phyloP scores from a whole-genome alignment of 2,329 filamentous ascomycete species.

The Dothidotthia symphoricarpi region DNA sequence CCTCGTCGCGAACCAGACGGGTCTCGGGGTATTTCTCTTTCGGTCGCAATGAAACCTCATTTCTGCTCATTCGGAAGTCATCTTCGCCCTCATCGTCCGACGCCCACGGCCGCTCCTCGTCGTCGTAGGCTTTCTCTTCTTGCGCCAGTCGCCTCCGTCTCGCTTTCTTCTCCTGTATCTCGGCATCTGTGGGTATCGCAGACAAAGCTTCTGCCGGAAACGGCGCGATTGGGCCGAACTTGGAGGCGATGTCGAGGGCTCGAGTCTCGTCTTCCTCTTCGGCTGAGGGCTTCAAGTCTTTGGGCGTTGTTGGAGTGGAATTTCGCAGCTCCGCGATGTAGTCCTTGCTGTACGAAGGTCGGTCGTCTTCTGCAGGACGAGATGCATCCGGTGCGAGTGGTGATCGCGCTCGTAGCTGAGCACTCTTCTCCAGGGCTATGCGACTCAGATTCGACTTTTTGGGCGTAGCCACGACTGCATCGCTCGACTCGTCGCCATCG shows the following conservation, averaged over 20 bases:
- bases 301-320: slow-evolving; percentile 80
- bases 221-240: slow-evolving; percentile 56
- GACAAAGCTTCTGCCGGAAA: slow-evolving; percentile 33
- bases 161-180: slow-evolving; percentile 89
- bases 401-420: slow-evolving; percentile 57
- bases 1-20: slow-evolving; percentile 78
- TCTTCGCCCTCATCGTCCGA: slow-evolving; percentile 42
- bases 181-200: slow-evolving; percentile 73
- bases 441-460: slow-evolving; percentile 64
- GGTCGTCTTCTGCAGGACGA: slow-evolving; percentile 58
- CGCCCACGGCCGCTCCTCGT: slow-evolving; percentile 44
- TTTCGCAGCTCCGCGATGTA: slow-evolving; percentile 82
- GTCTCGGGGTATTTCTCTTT: slow-evolving; percentile 66
- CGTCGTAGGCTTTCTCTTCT: slow-evolving; percentile 61
- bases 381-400: slow-evolving; percentile 52
- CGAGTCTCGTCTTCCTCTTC: slow-evolving; percentile 48
- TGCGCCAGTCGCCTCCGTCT: slow-evolving; percentile 77
- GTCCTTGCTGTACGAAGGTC: slow-evolving; percentile 81
- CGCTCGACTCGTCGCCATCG: slow-evolving; percentile 51
- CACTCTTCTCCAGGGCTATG: slow-evolving; percentile 65
- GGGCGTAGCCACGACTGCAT: slow-evolving; percentile 57
- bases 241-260: slow-evolving; percentile 49
- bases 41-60: slow-evolving; percentile 51
- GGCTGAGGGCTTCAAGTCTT: slow-evolving; percentile 50
- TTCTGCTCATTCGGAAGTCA: slow-evolving; percentile 39